Evolutionary conservation across 73 alveolate genomes (phyloP).

Genomic region (Paramecium caudatum): DNA sequence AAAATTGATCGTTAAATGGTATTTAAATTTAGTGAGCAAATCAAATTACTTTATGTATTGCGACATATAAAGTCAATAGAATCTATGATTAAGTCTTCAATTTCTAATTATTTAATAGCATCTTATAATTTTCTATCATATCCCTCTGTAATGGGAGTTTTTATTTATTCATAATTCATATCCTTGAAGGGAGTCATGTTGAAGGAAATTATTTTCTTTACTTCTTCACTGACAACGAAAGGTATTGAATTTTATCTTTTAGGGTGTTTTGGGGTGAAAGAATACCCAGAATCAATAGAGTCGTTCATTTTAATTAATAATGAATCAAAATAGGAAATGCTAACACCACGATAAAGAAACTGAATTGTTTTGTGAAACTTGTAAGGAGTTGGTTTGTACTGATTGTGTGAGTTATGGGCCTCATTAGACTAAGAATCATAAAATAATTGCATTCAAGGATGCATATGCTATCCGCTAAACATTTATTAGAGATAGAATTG

Average conservation of each 20-base stretch:
- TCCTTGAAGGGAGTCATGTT: constrained; percentile 59
- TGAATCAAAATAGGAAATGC: constrained; percentile 62
- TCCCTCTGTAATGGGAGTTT: constrained; percentile 44
- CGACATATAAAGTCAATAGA: constrained; percentile 35
- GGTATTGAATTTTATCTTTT: constrained; percentile 1
- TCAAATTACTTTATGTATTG: constrained; percentile 6
- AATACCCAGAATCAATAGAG: constrained; percentile 23
- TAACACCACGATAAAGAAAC: constrained; percentile 77
- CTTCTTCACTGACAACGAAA: constrained; percentile 50
- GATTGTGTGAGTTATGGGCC: constrained; percentile 86
- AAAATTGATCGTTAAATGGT: constrained; percentile 75
- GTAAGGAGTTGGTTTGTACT: constrained; percentile 83
- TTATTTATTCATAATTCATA: not conserved
- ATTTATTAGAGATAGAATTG: constrained; percentile 75
- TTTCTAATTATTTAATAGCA: constrained; percentile 42
- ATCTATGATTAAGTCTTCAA: constrained; percentile 35
- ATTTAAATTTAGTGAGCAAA: constrained; percentile 41
- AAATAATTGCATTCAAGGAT: constrained; percentile 80
- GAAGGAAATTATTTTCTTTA: constrained; percentile 36
- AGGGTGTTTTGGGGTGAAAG: constrained; percentile 25
- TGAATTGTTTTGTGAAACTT: constrained; percentile 84
- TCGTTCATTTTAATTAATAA: constrained; percentile 32
- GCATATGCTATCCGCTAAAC: constrained; percentile 80
- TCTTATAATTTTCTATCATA: constrained; percentile 34
- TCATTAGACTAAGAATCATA: constrained; percentile 82